These are phyloP conservation scores for Gnaphalium uliginosum DNA, from an alignment of 129 eudicot genomes.

Conservation along the genomic window DNA sequence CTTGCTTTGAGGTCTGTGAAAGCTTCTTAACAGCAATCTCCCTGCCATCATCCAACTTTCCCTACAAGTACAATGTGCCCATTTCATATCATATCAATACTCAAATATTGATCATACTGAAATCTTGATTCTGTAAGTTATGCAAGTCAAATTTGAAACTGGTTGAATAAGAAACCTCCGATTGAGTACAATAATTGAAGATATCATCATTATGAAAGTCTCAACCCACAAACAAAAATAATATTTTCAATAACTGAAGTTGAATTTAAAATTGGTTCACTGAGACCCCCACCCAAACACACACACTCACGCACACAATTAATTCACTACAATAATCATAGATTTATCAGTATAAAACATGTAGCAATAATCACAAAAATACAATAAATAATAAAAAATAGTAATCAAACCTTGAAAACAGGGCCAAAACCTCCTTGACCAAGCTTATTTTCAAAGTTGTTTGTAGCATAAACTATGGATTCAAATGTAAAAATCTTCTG, in stretches of 20 bases:
- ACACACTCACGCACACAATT: not conserved
- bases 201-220: not conserved
- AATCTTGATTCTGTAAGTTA: not conserved
- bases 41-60: slow-evolving; percentile 74
- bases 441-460: slow-evolving; percentile 62
- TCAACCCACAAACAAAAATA: not conserved
- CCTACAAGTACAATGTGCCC: slow-evolving; percentile 40
- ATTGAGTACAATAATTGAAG: not conserved
- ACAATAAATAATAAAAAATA: not conserved
- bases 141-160: not conserved
- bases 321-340: not conserved
- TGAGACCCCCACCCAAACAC: too few species aligned
- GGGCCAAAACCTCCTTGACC: slow-evolving; percentile 95
- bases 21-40: slow-evolving; percentile 79
- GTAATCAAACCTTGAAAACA: slow-evolving; percentile 62
- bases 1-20: slow-evolving; percentile 66
- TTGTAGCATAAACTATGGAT: slow-evolving; percentile 61
- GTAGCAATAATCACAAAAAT: not conserved
- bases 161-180: not conserved
- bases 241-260: not conserved
- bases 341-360: not conserved
- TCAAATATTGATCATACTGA: slow-evolving; percentile 4
- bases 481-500: slow-evolving; percentile 58
- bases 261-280: slow-evolving; percentile 21
- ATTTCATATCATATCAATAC: slow-evolving; percentile 7